Evolutionary conservation across 768 basidiomycete species (phyloP).

Genomic region (Rhizopogon roseolus): DNA sequence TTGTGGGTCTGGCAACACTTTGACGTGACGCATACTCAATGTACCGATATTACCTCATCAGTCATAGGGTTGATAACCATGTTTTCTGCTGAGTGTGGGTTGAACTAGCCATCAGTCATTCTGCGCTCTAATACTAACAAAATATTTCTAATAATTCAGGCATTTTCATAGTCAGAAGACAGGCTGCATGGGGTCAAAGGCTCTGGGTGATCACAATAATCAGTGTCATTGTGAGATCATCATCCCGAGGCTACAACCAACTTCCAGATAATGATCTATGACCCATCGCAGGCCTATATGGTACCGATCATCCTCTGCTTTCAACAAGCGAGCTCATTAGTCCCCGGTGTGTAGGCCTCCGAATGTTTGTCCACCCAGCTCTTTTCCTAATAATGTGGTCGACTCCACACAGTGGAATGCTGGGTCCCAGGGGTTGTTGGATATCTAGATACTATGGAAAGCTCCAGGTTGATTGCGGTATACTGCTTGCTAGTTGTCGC

Average conservation of each 20-base stretch:
- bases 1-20: not conserved
- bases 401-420: no score
- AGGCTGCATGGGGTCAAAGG: not conserved
- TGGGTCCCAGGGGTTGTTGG: not conserved
- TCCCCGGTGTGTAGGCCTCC: not conserved
- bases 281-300: not conserved
- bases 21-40: not conserved
- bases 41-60: not conserved
- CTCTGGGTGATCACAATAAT: not conserved
- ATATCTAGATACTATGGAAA: not conserved
- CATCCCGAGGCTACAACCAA: not conserved
- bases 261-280: not conserved
- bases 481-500: not conserved
- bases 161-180: not conserved
- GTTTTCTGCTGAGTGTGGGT: not conserved
- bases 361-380: not conserved
- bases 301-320: no score
- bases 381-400: not conserved
- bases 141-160: not conserved
- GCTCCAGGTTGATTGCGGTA: not conserved
- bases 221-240: not conserved
- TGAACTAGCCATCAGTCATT: not conserved
- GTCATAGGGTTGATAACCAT: not conserved
- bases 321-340: not conserved
- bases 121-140: not conserved